Evolutionary conservation across 106 monocot genomes (phyloP).

Genomic region (Acorus calamus): DNA sequence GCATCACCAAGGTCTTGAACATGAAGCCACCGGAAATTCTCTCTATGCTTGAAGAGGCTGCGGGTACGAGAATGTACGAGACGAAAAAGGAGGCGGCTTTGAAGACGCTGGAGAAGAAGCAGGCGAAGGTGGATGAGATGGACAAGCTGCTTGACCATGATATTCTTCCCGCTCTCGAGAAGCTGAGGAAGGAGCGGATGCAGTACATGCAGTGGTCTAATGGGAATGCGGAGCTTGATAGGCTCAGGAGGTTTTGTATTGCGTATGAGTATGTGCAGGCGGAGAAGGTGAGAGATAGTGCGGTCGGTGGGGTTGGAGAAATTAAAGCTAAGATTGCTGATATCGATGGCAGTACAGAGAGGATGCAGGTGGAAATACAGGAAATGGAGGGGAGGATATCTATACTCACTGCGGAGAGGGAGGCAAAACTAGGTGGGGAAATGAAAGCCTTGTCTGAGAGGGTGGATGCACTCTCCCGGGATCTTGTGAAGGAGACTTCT

Average conservation of each 20-base stretch:
- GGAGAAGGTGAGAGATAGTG: conserved; percentile 49
- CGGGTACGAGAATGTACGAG: conserved; percentile 98
- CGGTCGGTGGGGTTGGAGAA: conserved; percentile 36
- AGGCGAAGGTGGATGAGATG: conserved; percentile 92
- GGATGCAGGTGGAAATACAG: conserved; percentile 31
- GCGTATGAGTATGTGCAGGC: conserved; percentile 91
- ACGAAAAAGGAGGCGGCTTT: conserved; percentile 81
- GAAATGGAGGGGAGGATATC: conserved; percentile 61
- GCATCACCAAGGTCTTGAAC: conserved; percentile 92
- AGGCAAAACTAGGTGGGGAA: conserved; percentile 69
- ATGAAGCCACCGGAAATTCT: conserved; percentile 98
- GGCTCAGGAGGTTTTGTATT: conserved; percentile 75
- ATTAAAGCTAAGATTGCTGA: conserved; percentile 51
- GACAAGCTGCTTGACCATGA: conserved; percentile 93
- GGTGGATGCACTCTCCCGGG: conserved; percentile 54
- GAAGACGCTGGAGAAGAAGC: conserved; percentile 93
- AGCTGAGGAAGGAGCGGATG: conserved; percentile 78
- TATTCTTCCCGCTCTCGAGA: conserved; percentile 90
- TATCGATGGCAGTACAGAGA: conserved; percentile 36
- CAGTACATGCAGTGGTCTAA: conserved; percentile 97
- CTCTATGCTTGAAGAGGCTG: conserved; percentile 98
- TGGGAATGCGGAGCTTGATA: conserved; percentile 79
- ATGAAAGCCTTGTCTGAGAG: conserved; percentile 48
- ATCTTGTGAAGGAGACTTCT: conserved; percentile 85
- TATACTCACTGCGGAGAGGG: conserved; percentile 60